Base-by-base conservation (phyloP, 2,329 filamentous ascomycete genomes). In the Botrytis tulipae region DNA sequence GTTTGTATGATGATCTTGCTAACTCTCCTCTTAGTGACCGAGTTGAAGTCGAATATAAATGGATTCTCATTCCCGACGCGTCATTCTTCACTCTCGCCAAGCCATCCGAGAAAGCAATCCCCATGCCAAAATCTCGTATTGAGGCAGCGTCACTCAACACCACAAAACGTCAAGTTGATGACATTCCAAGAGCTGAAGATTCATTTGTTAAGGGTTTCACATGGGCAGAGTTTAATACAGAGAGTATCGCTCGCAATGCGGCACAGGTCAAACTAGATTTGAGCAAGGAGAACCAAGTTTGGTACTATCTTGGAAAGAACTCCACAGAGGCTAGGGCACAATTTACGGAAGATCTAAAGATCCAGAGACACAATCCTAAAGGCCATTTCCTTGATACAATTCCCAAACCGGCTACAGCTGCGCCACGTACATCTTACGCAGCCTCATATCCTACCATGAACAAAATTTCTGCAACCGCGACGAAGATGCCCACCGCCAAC, bases 291-390 rank as follows among this genome's bases (percentile, higher is more conserved):
- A 88, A 95, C 75, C 91, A 93, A 80, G 82, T 97, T 29, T 98
- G 95, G 93, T 89, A 94, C 83, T 98, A 98, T 81, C 87, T 99
- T 74, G 93, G 93, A 46, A 90, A 90, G 81, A 89, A 88, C 32
- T 98, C 95, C 35, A 98, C 95, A 10, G 95, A 98, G 80, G 92
- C 94, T 71, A 94, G 91, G 82, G 91, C 94, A 40, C 94, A 97
- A 81, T 99, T 96, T 83, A 97, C 95, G 7, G 93, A 96, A 79
- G 90, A 97, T 82, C 89, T 87, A 61, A 76, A 79, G 14, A 86
- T 82, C 20, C 86, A 83, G n/a, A 84, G 84, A 63, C 87, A 93
- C 82, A 93, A 93, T 74, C 84, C 86, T 3, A 91, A 88, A 82
- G 90, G 90, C 77, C 92, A 92, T 80, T 95, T 92, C 82, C 82